Evolutionary conservation across 2,329 filamentous ascomycete species (phyloP), one percentile per base, ranked within the genome.

Genomic region (Fusarium nelsonii): DNA sequence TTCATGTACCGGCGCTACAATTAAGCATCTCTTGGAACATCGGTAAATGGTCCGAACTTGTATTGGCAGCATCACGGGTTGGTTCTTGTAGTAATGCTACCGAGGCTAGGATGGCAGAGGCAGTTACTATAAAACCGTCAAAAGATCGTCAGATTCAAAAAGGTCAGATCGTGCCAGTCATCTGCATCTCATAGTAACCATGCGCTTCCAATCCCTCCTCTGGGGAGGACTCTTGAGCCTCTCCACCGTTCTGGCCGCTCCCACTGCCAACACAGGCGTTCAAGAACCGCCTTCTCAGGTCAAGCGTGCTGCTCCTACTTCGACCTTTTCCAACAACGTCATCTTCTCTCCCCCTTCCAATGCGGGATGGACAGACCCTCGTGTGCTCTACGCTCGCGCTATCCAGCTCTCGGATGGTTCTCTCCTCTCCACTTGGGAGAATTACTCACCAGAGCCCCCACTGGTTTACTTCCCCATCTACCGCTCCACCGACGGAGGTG

Each of bases 361-460:
- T 56, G 62, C 66, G 1, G 62, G 62, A 3, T 84, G 81, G 76
- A 83, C 78, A 0, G 78, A 81, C 49, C 82, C 82, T 3, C 77
- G 78, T 2, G 80, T 82, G 8, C 76, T 84, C 5, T 84, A 84
- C 63, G 77, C 82, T 12, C 82, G 83, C 12, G 79, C 81, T 10
- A 78, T 81, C 8, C 78, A 85, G 75, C 81, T 85, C 30, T 74
- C 76, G 7, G 80, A 82, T 66, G 79, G 83, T 30, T 80, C 81
- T 18, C 79, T 87, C 8, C 78, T 87, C 8, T 82, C 83, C 18
- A 87, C 85, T 1, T 86, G 85, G 84, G 84, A 86, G 70, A 86
- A 86, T 78, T 86, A 87, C 78, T 84, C 82, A 14, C 84, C 84
- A 4, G 82, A 89, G 74, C 86, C 86, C 8, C 87, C 86, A 1